Percentiles rank a stretch among this genome's conserved stretches.
Conservation (phyloP, 2,329 filamentous ascomycete species). For the Talaromyces atroroseus region DNA sequence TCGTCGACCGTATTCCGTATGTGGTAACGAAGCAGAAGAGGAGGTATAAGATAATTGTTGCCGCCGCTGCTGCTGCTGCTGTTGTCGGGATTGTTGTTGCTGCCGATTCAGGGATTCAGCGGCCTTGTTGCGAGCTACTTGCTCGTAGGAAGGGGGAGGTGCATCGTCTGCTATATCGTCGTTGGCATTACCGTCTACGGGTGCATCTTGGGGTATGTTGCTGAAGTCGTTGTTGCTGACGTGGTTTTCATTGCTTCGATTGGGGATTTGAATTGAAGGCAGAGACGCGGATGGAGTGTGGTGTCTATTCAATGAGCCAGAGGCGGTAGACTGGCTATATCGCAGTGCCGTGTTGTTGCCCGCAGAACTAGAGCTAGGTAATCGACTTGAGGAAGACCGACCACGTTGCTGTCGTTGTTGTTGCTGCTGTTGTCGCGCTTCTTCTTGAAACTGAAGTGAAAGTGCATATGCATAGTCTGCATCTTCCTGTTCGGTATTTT, state of each 20-base stretch:
- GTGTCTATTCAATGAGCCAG: not conserved
- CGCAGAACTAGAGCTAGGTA: not conserved
- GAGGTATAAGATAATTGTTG: not conserved
- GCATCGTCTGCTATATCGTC: conserved; percentile 39
- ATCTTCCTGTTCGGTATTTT: conserved; percentile 56
- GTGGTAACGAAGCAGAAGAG: not conserved
- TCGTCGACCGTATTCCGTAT: not conserved
- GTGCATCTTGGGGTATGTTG: conserved; percentile 24
- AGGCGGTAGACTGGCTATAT: conserved; percentile 8
- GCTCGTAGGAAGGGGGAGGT: conserved; percentile 62
- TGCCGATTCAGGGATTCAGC: conserved; percentile 36
- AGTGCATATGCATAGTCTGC: conserved; percentile 78
- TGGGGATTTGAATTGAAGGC: not conserved
- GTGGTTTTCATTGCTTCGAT: conserved; percentile 2
- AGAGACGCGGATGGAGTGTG: not conserved
- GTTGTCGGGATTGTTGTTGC: not conserved
- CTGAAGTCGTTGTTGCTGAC: conserved; percentile 35
- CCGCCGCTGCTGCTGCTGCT: not conserved
- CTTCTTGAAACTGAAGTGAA: conserved; percentile 87
- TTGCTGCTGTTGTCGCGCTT: conserved; percentile 64
- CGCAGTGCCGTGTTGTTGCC: not conserved
- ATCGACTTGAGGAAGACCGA: conserved; percentile 9
- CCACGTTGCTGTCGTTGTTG: conserved; percentile 30
- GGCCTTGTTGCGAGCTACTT: conserved; percentile 52
- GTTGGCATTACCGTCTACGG: conserved; percentile 21